Base-by-base conservation (phyloP, 176 grass and related monocot genomes). In the Elaeis guineensis region DNA sequence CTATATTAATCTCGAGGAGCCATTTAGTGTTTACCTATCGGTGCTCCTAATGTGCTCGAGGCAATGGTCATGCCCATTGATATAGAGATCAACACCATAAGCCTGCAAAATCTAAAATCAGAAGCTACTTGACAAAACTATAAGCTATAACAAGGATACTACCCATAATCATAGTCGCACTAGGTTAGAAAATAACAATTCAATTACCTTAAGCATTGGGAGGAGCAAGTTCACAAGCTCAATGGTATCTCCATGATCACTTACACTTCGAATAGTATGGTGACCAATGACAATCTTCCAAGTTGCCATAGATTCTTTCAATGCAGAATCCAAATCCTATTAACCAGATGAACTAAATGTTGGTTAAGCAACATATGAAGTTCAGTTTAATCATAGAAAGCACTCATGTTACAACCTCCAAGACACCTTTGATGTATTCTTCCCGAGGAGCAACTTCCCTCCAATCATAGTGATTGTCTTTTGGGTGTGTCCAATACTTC, bases 231-330 rank as follows among this genome's bases (percentile, higher is more conserved):
- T 39, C 4, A 44, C 7, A 56, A 68, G 26, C 22, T 68, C 65
- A 21, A 26, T 5, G 2, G 65, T 68, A 28, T 68, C 65, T 21
- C 65, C 65, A 21, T 68, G 65, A 4, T 68, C 26, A 22, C 65
- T 68, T 4, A 22, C 65, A 22, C 65, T 68, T 35, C 53, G 17
- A 4, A 68, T 68, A 3, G 65, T 56, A 19, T 68, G 65, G 52
- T 68, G 65, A 5, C 65, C 65, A 0, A 68, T 52, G 7, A 68
- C 65, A 68, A 57, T 56, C 52, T 68, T 68, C 65, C 65, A 68
- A 39, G 65, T 17, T 44, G 65, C 65, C 20, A 23, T 21, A 21
- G 65, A 68, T 56, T 35, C 25, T 39, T 21, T 48, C 53, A 68
- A 26, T 68, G 65, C 65, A 4, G 9, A 24, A 21, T 57, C 28